Evolutionary conservation across 371 early-diverging fungal species (phyloP).

Genomic region (Pancytospora philotis): DNA sequence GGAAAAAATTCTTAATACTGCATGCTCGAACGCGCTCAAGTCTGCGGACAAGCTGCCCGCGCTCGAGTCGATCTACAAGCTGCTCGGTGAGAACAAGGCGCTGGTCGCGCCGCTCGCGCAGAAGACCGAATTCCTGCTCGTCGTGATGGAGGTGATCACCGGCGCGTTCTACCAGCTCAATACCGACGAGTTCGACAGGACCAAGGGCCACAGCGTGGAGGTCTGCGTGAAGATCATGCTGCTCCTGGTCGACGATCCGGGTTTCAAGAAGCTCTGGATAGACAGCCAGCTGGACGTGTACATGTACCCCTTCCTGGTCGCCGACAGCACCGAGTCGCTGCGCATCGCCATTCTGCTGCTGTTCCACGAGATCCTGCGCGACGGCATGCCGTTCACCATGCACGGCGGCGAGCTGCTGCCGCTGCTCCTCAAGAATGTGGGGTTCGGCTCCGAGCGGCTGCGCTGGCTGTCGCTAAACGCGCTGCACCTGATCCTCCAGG

Average conservation of each 20-base stretch:
- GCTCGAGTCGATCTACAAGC: too few relatives aligned
- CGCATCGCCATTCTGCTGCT: neutral
- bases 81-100: too few relatives aligned
- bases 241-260: neutral
- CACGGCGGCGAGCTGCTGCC: neutral
- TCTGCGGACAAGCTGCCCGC: too few relatives aligned
- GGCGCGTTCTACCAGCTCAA: neutral
- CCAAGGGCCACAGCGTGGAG: neutral
- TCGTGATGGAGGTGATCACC: neutral
- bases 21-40: too few relatives aligned
- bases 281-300: neutral
- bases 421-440: neutral
- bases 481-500: conserved; percentile 3
- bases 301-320: conserved; percentile 6
- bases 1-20: too few relatives aligned
- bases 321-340: neutral
- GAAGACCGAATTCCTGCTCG: neutral
- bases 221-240: neutral
- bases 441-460: neutral
- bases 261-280: neutral
- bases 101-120: too few relatives aligned
- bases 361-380: neutral
- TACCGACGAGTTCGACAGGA: neutral
- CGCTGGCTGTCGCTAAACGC: neutral
- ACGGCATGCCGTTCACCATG: neutral